Base-by-base conservation (phyloP, 495 filamentous ascomycete species). In the Penicillium tannophilum region DNA sequence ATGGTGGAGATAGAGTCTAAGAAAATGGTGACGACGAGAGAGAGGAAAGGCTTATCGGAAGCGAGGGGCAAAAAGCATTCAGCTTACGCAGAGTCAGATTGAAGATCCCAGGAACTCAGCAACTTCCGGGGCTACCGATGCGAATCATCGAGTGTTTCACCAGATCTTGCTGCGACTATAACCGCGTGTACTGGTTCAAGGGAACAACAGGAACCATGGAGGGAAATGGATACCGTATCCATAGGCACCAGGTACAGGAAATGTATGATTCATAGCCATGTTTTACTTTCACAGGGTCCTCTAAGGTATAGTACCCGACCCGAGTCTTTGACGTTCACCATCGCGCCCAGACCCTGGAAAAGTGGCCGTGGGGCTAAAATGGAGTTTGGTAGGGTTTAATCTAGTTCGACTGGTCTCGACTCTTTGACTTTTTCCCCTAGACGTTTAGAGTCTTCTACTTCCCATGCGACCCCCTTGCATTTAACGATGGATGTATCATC, bases 61-160 rank as follows among this genome's bases (percentile, higher is more conserved):
- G 66, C 60, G 61, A 67, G 67, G 64, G 64, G 64, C 59, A 61
- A 66, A 61, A 36, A 54, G 12, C 56, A 23, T 23, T 23, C 20
- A 56, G 56, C 61, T 63, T 60, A 63, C 56, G 43, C 16, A 41
- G 39, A 43, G 52, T 41, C 30, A 54, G 52, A 39, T 42, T 44
- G 30, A 54, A 42, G 24, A 55, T 58, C 58, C 63, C 56, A 65
- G 63, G 63, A 58, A 59, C 58, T 56, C 20, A 56, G 20, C 39
- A 12, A 48, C 52, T 67, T 67, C 67, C 64, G 67, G 67, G 62
- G 43, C 56, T 61, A 67, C 67, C 67, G 67, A 69, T 60, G 61
- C 65, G 60, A 68, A 63, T 65, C 66, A 66, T 63, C 33, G 52
- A 56, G 47, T 48, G 67, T 70, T 70, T 70, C 67, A 70, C 67